These are phyloP conservation scores for Russula vinacea DNA, from an alignment of 768 basidiomycete genomes.

Conservation along the genomic window DNA sequence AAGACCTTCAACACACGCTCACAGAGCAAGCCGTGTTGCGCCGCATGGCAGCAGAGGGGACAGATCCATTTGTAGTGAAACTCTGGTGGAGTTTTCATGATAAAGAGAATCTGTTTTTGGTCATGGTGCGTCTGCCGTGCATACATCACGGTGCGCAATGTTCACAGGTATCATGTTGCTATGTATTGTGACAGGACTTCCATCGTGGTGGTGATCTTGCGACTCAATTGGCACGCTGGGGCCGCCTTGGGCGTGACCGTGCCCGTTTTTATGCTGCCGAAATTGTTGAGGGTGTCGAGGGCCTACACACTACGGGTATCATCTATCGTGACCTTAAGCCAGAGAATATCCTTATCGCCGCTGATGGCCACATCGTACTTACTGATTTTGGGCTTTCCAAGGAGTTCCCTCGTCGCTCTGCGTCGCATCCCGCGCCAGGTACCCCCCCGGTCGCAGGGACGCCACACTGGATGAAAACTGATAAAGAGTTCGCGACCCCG, in stretches of 20 bases:
- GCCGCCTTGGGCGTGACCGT: constrained; percentile 86
- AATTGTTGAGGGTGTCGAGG: constrained; percentile 94
- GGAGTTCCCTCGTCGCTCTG: constrained; percentile 67
- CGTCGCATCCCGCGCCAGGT: constrained; percentile 39
- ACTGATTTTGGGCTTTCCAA: constrained; percentile 97
- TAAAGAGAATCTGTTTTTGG: constrained; percentile 93
- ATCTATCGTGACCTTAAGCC: constrained; percentile 98
- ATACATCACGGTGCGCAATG: not conserved
- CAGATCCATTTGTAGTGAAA: constrained; percentile 93
- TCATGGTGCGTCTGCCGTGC: constrained; percentile 62
- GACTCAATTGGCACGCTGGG: constrained; percentile 95
- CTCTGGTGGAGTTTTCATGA: constrained; percentile 99
- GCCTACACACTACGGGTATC: constrained; percentile 88
- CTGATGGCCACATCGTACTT: constrained; percentile 92
- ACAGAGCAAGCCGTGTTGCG: constrained; percentile 96
- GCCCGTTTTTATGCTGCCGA: constrained; percentile 98
- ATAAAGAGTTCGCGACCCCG: constrained; percentile 51
- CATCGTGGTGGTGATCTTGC: constrained; percentile 96
- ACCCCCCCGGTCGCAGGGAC: constrained; percentile 49
- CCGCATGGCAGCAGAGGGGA: constrained; percentile 83
- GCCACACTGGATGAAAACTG: constrained; percentile 78
- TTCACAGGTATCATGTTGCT: not conserved
- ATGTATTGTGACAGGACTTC: constrained; percentile 59
- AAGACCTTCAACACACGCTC: constrained; percentile 93
- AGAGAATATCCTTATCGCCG: constrained; percentile 92